These are phyloP conservation scores for Sextonia rubra DNA, from an alignment of 164 flowering plant genomes.

Conservation along the genomic window DNA sequence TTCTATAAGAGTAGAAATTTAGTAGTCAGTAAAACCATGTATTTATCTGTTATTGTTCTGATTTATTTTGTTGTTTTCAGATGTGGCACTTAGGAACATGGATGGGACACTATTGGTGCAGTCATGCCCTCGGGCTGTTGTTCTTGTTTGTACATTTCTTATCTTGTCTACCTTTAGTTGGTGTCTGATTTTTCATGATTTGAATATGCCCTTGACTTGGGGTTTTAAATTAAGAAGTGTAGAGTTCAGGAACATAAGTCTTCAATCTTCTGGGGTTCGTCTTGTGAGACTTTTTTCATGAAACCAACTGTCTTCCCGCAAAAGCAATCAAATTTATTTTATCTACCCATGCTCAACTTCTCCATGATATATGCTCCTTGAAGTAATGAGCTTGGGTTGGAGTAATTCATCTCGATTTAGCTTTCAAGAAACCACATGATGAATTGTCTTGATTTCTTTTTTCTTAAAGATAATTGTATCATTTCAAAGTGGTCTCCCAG, in stretches of 20 bases:
- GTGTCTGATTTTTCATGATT: neutral
- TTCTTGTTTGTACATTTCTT: constrained; percentile 95
- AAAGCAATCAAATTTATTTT: neutral
- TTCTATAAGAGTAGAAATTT: neutral
- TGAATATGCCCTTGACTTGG: neutral
- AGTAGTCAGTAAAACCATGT: neutral
- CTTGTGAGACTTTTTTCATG: neutral
- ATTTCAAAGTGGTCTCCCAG: neutral
- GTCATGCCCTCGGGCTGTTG: constrained; percentile 48
- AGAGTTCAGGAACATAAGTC: too few species aligned
- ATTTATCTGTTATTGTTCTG: neutral
- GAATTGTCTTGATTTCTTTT: neutral
- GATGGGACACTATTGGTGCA: constrained; percentile 31
- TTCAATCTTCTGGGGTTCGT: too few species aligned
- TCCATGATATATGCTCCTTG: neutral
- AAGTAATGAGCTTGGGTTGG: too few species aligned
- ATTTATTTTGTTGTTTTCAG: constrained; percentile 28
- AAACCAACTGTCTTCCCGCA: neutral
- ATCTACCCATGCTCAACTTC: neutral
- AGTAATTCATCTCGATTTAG: neutral
- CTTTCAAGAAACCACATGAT: neutral
- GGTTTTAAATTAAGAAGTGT: too few species aligned
- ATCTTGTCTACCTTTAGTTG: constrained; percentile 14
- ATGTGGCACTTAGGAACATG: constrained; percentile 27
- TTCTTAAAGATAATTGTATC: neutral